These are phyloP conservation scores for Chaetomium sp. DNA, from an alignment of 2,329 filamentous ascomycete genomes.

Conservation along the genomic window DNA sequence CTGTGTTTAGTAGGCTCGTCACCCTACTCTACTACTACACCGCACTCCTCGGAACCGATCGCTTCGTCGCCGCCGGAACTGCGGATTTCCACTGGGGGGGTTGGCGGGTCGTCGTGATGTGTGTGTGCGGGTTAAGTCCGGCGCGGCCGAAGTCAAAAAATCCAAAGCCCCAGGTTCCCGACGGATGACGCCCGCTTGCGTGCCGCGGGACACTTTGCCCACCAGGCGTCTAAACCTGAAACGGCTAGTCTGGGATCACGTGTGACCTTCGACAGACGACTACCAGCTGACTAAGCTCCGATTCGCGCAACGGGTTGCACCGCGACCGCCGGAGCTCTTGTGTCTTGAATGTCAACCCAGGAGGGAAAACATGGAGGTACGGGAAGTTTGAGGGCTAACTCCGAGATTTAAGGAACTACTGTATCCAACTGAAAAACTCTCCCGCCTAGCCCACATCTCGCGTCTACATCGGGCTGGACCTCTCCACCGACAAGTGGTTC, in stretches of 20 bases:
- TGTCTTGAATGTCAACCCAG: too few species aligned
- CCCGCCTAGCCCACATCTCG: too few species aligned
- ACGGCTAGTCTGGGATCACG: slow-evolving; percentile 6
- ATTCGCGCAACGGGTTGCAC: not conserved
- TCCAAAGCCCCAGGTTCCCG: slow-evolving; percentile 2
- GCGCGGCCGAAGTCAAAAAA: slow-evolving; percentile 8
- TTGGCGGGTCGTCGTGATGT: not conserved
- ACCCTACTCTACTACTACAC: slow-evolving; percentile 1
- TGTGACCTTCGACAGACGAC: not conserved
- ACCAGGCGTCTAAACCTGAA: slow-evolving; percentile 3
- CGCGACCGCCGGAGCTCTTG: not conserved
- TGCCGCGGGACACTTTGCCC: slow-evolving; percentile 6
- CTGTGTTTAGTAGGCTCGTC: not conserved
- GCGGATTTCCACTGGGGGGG: not conserved
- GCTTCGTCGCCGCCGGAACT: slow-evolving; percentile 2
- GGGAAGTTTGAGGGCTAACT: too few species aligned
- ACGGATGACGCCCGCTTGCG: slow-evolving; percentile 11
- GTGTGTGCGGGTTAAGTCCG: not conserved
- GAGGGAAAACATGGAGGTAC: too few species aligned
- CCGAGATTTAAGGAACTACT: too few species aligned
- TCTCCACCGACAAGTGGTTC: too few species aligned
- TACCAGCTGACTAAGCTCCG: not conserved
- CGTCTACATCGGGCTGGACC: too few species aligned
- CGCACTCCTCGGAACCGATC: slow-evolving; percentile 5
- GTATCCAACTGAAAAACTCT: too few species aligned